Percentiles rank a stretch among this genome's conserved stretches.
Evolutionary conservation across 2,329 filamentous ascomycete species (phyloP).

Genomic region (Beauveria rudraprayagi): DNA sequence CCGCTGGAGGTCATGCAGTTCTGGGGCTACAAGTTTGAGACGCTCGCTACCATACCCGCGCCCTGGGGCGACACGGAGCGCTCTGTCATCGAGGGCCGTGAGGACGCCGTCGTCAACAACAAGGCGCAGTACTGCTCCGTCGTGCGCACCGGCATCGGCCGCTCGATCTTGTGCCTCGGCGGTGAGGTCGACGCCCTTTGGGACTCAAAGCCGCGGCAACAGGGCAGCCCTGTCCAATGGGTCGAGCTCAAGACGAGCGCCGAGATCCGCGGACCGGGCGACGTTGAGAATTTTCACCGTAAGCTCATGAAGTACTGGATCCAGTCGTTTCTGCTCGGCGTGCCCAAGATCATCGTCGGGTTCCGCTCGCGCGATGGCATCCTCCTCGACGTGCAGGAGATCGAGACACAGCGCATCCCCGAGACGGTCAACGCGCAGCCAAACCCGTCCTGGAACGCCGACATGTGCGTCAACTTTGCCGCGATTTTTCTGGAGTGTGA

Average conservation of each 20-base stretch:
- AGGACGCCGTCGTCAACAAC: slow-evolving; percentile 70
- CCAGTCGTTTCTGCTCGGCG: slow-evolving; percentile 87
- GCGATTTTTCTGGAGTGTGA: slow-evolving; percentile 68
- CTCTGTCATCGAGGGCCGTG: slow-evolving; percentile 70
- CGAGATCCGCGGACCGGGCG: slow-evolving; percentile 58
- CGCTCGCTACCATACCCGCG: slow-evolving; percentile 64
- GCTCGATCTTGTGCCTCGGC: slow-evolving; percentile 66
- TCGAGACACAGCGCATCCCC: slow-evolving; percentile 73
- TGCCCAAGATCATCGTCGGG: slow-evolving; percentile 85
- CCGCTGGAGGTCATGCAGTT: slow-evolving; percentile 79
- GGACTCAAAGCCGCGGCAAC: slow-evolving; percentile 66
- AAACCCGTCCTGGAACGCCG: slow-evolving; percentile 75
- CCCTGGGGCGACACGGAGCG: slow-evolving; percentile 67
- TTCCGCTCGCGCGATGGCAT: slow-evolving; percentile 69
- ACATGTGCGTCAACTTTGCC: slow-evolving; percentile 88
- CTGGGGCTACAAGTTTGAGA: slow-evolving; percentile 98
- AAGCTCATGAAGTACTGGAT: slow-evolving; percentile 97
- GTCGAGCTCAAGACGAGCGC: slow-evolving; percentile 91
- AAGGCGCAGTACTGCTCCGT: slow-evolving; percentile 93
- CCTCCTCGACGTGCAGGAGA: slow-evolving; percentile 64
- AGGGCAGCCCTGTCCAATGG: slow-evolving; percentile 71
- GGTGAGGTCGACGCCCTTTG: slow-evolving; percentile 92
- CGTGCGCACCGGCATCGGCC: slow-evolving; percentile 79
- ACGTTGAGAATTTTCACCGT: slow-evolving; percentile 70
- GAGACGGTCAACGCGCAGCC: slow-evolving; percentile 60